Conservation (phyloP, 2,329 filamentous ascomycete genomes). For the Venturia carpophila region DNA sequence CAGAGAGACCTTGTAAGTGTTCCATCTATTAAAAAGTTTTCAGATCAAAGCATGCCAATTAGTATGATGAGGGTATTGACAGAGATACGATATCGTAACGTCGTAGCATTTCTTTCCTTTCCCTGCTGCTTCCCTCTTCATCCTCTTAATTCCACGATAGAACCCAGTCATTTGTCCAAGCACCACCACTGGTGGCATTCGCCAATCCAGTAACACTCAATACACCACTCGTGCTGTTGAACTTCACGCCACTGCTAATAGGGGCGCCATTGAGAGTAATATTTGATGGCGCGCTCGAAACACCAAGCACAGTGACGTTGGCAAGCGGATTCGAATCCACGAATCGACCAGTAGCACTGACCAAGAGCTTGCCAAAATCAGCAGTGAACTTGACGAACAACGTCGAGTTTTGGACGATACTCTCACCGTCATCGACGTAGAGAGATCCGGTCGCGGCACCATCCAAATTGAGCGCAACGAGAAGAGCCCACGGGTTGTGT, state of each 20-base stretch:
- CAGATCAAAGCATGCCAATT: not conserved
- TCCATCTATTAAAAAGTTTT: no score
- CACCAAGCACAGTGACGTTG: constrained; percentile 57
- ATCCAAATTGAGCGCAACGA: constrained; percentile 51
- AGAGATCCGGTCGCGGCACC: constrained; percentile 53
- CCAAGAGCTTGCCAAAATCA: constrained; percentile 39
- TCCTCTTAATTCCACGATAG: constrained; percentile 41
- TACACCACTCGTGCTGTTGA: constrained; percentile 41
- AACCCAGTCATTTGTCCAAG: constrained; percentile 52
- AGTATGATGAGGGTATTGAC: not conserved
- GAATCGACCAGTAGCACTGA: constrained; percentile 45
- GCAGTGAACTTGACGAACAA: constrained; percentile 48
- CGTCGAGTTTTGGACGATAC: constrained; percentile 48
- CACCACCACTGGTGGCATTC: constrained; percentile 43
- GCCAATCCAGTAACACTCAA: constrained; percentile 47
- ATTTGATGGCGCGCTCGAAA: constrained; percentile 32
- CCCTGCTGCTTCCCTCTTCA: not conserved
- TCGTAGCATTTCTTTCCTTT: not conserved
- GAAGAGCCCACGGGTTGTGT: constrained; percentile 57
- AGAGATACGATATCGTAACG: not conserved
- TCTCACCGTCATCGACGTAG: constrained; percentile 71
- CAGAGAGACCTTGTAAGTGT: no score
- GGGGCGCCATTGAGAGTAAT: constrained; percentile 46
- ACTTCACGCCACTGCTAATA: constrained; percentile 41
- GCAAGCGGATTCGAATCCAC: constrained; percentile 50